Evolutionary conservation across 148 eudicot genomes (phyloP), one percentile per base, ranked within the genome.

Genomic region (Talinum fruticosum): DNA sequence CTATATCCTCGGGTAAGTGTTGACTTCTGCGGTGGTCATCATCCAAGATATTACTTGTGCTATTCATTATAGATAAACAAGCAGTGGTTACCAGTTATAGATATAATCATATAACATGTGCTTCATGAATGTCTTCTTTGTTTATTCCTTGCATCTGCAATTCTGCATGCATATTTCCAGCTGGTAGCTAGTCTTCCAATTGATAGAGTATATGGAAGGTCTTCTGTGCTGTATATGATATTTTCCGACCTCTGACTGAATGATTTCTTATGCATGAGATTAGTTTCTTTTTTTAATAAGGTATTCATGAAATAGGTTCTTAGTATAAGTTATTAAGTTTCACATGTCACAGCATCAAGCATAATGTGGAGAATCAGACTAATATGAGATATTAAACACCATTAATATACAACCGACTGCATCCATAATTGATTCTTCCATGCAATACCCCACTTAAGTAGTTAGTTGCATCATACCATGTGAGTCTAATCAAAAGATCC

Each of bases 1-100:
- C 64, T 94, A 92, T 82, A 85, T 94, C 73, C 82, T 94, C 76
- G 98, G 98, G 98, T 94, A 53, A 84, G 86, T 66, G 59, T 62
- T 73, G 12, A 45, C 26, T 28, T 13, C 16, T 41, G 26, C 37
- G 14, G 3, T 34, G 47, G 0, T 57, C 34, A 59, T 34, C 21
- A 18, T 59, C 24, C 26, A 26, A 71, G 74, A 45, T 61, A 54
- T 54, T 51, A 21, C 29, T 16, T 53, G 10, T 10, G 26, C 37
- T 53, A 30, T 49, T 49, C 30, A 29, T 33, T 32, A 1, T 73
- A 4, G 19, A 23, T 8, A 21, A 15, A 41, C 13, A 41, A 41
- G 47, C 8, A 41, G 12, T 6, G 47, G 47, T 41, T 12, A 14
- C 13, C 47, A 41, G 13, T 41, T 41, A 3, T 41, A 6, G 32